Conservation (phyloP, 176 grass and related monocot species). For the Phoenix dactylifera region DNA sequence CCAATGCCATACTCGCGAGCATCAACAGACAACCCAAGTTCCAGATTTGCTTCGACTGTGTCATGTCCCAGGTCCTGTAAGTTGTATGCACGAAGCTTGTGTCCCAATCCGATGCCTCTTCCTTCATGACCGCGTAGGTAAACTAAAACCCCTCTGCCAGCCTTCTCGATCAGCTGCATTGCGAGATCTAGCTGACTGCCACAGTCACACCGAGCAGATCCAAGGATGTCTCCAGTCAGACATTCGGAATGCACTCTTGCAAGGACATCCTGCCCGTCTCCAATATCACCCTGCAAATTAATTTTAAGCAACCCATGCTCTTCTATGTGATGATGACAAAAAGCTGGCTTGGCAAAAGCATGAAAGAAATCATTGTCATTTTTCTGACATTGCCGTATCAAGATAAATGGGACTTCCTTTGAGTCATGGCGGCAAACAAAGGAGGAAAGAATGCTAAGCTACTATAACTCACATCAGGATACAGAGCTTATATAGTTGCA, state of each 20-base stretch:
- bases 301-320: neutral
- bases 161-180: slow-evolving; percentile 71
- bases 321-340: neutral
- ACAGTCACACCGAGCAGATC: slow-evolving; percentile 74
- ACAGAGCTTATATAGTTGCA: too few relatives aligned
- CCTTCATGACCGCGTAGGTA: slow-evolving; percentile 94
- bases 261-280: slow-evolving; percentile 52
- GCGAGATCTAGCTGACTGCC: slow-evolving; percentile 80
- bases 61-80: slow-evolving; percentile 82
- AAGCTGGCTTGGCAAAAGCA: too few relatives aligned
- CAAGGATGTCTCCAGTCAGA: slow-evolving; percentile 82
- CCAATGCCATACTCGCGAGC: slow-evolving; percentile 89
- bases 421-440: too few relatives aligned
- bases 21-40: slow-evolving; percentile 83
- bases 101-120: slow-evolving; percentile 79
- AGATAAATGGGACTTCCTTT: too few relatives aligned
- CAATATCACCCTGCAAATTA: slow-evolving; percentile 49
- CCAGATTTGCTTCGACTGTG: slow-evolving; percentile 86
- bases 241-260: slow-evolving; percentile 95
- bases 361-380: too few relatives aligned
- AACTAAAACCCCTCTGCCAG: slow-evolving; percentile 70
- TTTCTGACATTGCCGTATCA: too few relatives aligned
- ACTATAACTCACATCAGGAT: too few relatives aligned
- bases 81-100: slow-evolving; percentile 81
- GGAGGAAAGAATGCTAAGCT: too few relatives aligned